Conservation (phyloP, 148 eudicot genomes). For the Chenopodium album region DNA sequence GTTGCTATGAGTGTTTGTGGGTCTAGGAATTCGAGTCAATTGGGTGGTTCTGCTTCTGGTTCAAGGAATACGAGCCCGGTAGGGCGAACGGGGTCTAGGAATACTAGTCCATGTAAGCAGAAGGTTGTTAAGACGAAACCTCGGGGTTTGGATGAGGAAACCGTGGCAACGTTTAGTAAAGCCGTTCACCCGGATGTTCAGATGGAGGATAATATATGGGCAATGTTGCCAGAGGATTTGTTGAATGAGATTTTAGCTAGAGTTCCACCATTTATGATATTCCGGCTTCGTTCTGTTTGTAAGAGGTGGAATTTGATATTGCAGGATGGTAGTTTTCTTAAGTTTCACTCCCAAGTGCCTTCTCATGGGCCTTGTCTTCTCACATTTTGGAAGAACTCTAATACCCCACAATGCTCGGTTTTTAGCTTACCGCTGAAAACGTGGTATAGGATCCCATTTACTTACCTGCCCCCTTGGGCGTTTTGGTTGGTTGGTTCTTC, state of each 20-base stretch:
- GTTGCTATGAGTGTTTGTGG: constrained; percentile 49
- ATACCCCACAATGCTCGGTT: constrained; percentile 84
- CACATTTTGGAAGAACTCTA: constrained; percentile 87
- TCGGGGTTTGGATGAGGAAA: constrained; percentile 88
- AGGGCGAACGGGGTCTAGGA: constrained; percentile 68
- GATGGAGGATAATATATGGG: constrained; percentile 98
- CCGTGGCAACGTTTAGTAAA: constrained; percentile 57
- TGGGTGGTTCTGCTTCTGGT: constrained; percentile 37
- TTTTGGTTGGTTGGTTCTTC: constrained; percentile 96
- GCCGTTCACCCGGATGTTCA: constrained; percentile 64
- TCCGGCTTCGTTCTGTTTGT: constrained; percentile 88
- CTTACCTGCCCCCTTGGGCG: constrained; percentile 87
- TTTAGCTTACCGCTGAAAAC: constrained; percentile 91
- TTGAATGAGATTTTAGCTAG: constrained; percentile 90
- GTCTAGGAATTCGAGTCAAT: constrained; percentile 69
- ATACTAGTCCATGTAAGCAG: constrained; percentile 84
- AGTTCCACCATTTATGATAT: constrained; percentile 95
- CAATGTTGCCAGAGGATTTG: constrained; percentile 94
- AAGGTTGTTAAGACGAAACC: constrained; percentile 84
- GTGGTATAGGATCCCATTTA: constrained; percentile 88
- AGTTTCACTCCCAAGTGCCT: constrained; percentile 91
- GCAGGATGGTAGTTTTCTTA: constrained; percentile 80
- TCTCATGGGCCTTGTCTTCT: constrained; percentile 97
- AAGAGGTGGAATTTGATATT: constrained; percentile 90
- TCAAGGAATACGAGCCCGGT: constrained; percentile 64